Base-by-base conservation (phyloP, 192 early-diverging fungal species). In the Backusella tarrabulga region DNA sequence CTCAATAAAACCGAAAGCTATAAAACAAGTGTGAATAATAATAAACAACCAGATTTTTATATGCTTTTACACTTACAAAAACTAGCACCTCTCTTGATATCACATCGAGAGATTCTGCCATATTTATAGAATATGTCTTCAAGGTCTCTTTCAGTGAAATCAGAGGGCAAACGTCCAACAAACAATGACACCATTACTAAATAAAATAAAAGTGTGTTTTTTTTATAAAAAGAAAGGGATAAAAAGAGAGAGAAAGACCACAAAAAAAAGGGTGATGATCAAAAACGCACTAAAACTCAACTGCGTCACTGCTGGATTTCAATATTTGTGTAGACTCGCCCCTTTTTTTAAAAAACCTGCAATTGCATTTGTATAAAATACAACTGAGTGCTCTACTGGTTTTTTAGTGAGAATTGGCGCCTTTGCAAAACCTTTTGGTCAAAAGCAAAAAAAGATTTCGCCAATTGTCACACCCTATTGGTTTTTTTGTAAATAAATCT, bases 111-210 rank as follows among this genome's bases (percentile, higher is more conserved):
- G 35, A 89, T 78, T 70, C 80, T 86, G 15, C 83, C 86, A 73
- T 81, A 89, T 79, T 89, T 88, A 68, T 76, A 54, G 76, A 88
- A 88, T 44, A 86, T 78, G 34, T 80, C 84, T 72, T 88, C 88
- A 35, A 86, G 67, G 40, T 89, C 87, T 36, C 19, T 71, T 7
- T 38, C 50, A 67, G 19, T 56, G n/a, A 79, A 66, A 60, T 41
- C 19, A n/a, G 38, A 12, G 23, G 81, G 72, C n/a, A 82, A 32
- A 32, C 56, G 56, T 15, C 77, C 77, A 52, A 82, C 60, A 63
- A 79, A 82, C 7, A 79, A 26, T 6, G 81, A 50, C 68, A 70
- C 72, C 40, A 35, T 29, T 63, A 56, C 8, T 44, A 23, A 21
- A 21, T 21, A 56, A 21, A 9, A 21, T 8, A 6, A 56, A 21